Evolutionary conservation across 345 rosid genomes (phyloP).

Genomic region (Sisymbrium irio): DNA sequence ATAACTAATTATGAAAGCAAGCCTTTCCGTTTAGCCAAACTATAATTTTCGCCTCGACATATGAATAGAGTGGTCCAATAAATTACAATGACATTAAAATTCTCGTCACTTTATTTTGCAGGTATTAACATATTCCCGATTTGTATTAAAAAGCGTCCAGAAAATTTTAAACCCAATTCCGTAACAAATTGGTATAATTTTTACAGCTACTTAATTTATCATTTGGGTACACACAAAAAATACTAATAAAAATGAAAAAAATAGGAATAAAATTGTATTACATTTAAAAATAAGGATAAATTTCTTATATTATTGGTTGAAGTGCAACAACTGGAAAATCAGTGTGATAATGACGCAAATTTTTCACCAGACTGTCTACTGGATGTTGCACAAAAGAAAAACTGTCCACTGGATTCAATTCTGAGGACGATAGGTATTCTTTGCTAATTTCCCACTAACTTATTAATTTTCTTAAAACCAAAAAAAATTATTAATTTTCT

Average conservation of each 20-base stretch:
- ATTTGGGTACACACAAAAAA: not conserved
- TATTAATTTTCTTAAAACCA: not conserved
- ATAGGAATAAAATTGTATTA: not conserved
- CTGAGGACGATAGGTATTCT: not conserved
- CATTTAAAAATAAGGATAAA: not conserved
- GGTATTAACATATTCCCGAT: conserved; percentile 16
- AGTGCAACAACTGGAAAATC: not conserved
- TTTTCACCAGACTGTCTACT: not conserved
- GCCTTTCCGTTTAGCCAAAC: conserved; percentile 16
- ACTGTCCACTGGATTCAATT: not conserved
- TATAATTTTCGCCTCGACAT: conserved; percentile 11
- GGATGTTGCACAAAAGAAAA: too few species aligned
- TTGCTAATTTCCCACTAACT: not conserved
- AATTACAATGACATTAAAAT: not conserved
- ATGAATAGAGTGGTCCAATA: conserved; percentile 38
- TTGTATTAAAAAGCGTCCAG: not conserved
- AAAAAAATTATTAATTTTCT: not conserved
- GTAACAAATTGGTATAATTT: conserved; percentile 1
- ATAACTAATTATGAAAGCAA: conserved; percentile 30
- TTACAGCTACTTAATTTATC: not conserved
- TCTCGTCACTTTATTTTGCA: conserved; percentile 7
- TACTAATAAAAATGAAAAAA: too few species aligned
- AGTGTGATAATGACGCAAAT: not conserved
- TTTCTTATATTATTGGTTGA: conserved; percentile 3
- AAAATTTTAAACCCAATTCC: not conserved